A percentile compares a stretch with the other conserved stretches of the same genome.
These are phyloP conservation scores for Penicillium goetzii DNA, from an alignment of 495 filamentous ascomycete genomes.

Conservation along the genomic window DNA sequence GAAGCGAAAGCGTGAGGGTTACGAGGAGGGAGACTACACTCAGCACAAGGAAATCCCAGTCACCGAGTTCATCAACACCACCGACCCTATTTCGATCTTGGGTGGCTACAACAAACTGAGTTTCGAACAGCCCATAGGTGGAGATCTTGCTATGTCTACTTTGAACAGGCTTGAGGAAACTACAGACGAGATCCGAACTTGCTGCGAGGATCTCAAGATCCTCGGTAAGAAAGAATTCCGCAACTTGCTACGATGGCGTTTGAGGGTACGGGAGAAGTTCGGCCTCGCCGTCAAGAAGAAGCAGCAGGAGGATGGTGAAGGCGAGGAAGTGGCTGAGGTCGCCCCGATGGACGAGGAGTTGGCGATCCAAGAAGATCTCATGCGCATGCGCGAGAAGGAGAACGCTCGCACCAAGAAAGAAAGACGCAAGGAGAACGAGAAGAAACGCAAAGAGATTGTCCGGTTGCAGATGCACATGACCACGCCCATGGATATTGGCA, in stretches of 20 bases:
- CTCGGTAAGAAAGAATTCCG: constrained; percentile 95
- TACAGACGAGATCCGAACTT: constrained; percentile 80
- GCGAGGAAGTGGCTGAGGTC: constrained; percentile 77
- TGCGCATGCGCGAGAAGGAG: constrained; percentile 78
- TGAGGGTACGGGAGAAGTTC: constrained; percentile 89
- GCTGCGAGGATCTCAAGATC: constrained; percentile 87
- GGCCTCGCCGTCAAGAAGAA: constrained; percentile 76
- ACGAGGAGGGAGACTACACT: constrained; percentile 93
- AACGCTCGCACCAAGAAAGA: constrained; percentile 75
- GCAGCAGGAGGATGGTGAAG: constrained; percentile 54
- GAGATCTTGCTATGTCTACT: constrained; percentile 84
- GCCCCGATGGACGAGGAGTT: constrained; percentile 93
- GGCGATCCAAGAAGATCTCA: constrained; percentile 82
- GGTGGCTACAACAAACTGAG: constrained; percentile 81
- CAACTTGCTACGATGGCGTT: constrained; percentile 85
- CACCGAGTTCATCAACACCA: constrained; percentile 92
- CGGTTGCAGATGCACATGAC: constrained; percentile 98
- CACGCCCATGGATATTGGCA: constrained; percentile 91
- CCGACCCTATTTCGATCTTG: constrained; percentile 94
- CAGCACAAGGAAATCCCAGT: constrained; percentile 88
- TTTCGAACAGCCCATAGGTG: constrained; percentile 75
- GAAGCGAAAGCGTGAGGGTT: constrained; percentile 95
- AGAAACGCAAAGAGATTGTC: constrained; percentile 85
- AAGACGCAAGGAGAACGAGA: constrained; percentile 81
- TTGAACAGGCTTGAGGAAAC: constrained; percentile 91